Evolutionary conservation across 2,329 filamentous ascomycete genomes (phyloP), one percentile per base, ranked within the genome.

Genomic region (Fusarium concolor): DNA sequence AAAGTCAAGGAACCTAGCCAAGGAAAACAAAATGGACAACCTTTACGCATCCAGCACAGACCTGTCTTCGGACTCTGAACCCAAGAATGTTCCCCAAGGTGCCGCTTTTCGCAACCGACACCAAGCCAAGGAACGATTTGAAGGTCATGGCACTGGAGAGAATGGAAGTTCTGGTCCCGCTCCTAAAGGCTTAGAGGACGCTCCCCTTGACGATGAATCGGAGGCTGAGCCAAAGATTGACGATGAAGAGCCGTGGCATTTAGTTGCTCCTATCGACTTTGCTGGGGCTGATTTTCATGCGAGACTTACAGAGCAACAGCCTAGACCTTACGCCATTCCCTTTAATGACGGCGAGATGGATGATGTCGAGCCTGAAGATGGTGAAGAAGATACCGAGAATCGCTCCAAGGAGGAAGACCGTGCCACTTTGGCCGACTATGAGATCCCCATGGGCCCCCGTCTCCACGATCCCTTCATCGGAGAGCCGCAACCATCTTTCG

Each of bases 401-500:
- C 18, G 47, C 18, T 47, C 15, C 3, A 55, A 61, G 17, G 42
- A 41, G 8, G 51, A 55, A 5, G 46, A 59, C 1, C 58, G 42
- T 7, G 35, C 45, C 6, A 45, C 31, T 17, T 46, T 49, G 8
- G 55, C 60, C 18, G 50, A 45, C 12, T 65, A 58, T 11, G 26
- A 37, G 2, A 44, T 72, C 17, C 45, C 51, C 10, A 52, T 72
- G 10, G 37, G 45, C 1, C 54, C 54, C 6, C 29, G 45, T 14
- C 17, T 35, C 6, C 42, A 43, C 3, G 39, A 42, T 8, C 6
- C 42, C 20, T 59, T 62, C 17, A 24, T 35, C 4, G 52, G 29
- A 2, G 60, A 70, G 11, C 26, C 29, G 18, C 28, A 44, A 11
- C 42, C 52, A 18, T 65, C 44, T 18, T 44, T 35, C 4, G 43